phyloP scores from a whole-genome alignment of 495 filamentous ascomycete genomes.

The Jackrogersella multiformis region DNA sequence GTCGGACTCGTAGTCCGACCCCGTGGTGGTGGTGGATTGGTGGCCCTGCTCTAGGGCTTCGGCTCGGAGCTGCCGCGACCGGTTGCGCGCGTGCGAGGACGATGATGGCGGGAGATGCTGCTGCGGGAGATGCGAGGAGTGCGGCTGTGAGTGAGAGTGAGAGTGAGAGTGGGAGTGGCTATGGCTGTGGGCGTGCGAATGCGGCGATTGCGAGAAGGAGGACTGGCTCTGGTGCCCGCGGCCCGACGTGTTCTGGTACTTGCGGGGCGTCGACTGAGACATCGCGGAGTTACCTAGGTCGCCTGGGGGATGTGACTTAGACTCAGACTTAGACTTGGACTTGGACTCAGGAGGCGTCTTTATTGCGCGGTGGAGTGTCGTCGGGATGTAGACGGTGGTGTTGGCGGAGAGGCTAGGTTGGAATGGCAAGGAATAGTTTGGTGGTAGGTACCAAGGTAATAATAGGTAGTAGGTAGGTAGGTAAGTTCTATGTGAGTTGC shows the following conservation, averaged over 20 bases:
- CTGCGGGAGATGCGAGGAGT: slow-evolving; percentile 49
- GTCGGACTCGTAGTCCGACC: slow-evolving; percentile 74
- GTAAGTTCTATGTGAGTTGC: no score
- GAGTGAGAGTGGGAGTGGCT: slow-evolving; percentile 21
- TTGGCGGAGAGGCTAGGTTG: not conserved
- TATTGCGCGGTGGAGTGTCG: slow-evolving; percentile 4
- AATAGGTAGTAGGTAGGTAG: no score
- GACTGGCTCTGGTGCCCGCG: slow-evolving; percentile 21
- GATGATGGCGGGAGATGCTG: slow-evolving; percentile 36
- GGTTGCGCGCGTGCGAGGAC: slow-evolving; percentile 25
- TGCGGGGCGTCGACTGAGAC: slow-evolving; percentile 42
- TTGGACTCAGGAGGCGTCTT: not conserved
- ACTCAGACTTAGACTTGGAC: not conserved
- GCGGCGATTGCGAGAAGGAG: slow-evolving; percentile 15
- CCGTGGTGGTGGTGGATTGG: slow-evolving; percentile 46
- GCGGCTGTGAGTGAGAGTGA: slow-evolving; percentile 35
- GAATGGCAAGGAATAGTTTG: not conserved
- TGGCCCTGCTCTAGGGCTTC: slow-evolving; percentile 17
- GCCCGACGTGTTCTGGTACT: no score
- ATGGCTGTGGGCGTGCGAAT: slow-evolving; percentile 13
- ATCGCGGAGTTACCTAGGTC: no score
- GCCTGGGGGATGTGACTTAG: no score
- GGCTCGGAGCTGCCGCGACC: slow-evolving; percentile 39
- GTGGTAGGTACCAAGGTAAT: no score
- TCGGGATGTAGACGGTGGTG: not conserved